phyloP scores from a whole-genome alignment of 306 rosid species.

The Abrus precatorius region DNA sequence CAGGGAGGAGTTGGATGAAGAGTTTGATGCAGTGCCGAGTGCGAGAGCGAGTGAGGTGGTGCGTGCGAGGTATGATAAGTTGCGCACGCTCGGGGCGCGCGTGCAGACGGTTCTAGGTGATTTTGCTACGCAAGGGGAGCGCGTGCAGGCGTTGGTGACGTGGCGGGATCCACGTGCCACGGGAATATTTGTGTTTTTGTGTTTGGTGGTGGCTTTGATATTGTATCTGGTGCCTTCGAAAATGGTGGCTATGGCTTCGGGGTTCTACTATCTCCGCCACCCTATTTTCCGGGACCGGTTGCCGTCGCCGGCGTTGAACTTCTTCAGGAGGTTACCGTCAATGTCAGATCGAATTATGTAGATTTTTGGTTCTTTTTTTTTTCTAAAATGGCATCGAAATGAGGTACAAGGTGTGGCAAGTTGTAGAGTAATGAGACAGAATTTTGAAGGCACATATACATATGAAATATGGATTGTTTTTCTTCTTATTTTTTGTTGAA shows the following conservation, averaged over 20 bases:
- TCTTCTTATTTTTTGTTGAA: too few relatives aligned
- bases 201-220: constrained; percentile 69
- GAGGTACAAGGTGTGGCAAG: too few relatives aligned
- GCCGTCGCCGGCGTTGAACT: constrained; percentile 78
- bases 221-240: constrained; percentile 80
- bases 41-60: constrained; percentile 52
- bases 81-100: constrained; percentile 75
- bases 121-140: constrained; percentile 81
- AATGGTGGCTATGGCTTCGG: constrained; percentile 79
- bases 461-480: too few relatives aligned
- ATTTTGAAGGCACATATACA: too few relatives aligned
- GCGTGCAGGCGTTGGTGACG: constrained; percentile 87
- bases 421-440: too few relatives aligned
- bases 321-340: constrained; percentile 83
- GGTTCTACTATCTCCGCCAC: constrained; percentile 84
- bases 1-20: constrained; percentile 83
- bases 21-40: constrained; percentile 73
- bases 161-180: constrained; percentile 93
- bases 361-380: not conserved
- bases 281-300: constrained; percentile 78
- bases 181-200: constrained; percentile 74
- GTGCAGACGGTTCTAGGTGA: constrained; percentile 83
- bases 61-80: constrained; percentile 70
- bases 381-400: too few relatives aligned
- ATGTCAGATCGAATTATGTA: constrained; percentile 81